Percentiles rank a stretch among this genome's conserved stretches.
phyloP scores from a whole-genome alignment of 2,329 filamentous ascomycete genomes.

The Clonostachys byssicola region DNA sequence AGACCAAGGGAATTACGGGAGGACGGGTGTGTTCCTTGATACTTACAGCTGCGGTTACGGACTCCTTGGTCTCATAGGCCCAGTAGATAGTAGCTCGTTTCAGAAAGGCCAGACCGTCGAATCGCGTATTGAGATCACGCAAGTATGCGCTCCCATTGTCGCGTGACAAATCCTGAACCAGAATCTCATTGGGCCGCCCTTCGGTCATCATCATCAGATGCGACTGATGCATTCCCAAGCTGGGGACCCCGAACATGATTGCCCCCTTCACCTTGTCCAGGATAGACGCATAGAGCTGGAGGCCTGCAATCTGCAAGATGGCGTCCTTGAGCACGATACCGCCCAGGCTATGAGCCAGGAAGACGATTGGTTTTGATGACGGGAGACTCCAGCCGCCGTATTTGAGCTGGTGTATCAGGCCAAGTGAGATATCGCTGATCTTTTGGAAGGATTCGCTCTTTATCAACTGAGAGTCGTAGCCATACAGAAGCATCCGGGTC shows the following conservation, averaged over 20 bases:
- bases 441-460: neutral
- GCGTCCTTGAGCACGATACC: neutral
- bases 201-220: neutral
- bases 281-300: neutral
- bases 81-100: neutral
- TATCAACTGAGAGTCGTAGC: neutral
- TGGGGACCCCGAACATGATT: neutral
- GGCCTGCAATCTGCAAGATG: neutral
- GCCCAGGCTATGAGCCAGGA: neutral
- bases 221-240: neutral
- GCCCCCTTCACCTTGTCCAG: neutral
- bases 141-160: too few relatives aligned
- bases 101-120: too few relatives aligned
- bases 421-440: neutral
- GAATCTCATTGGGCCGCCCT: neutral
- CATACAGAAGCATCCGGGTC: neutral
- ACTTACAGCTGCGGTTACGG: neutral
- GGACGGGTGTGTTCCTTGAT: too few relatives aligned
- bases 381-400: neutral
- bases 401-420: neutral
- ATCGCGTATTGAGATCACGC: too few relatives aligned
- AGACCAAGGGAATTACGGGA: too few relatives aligned
- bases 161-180: neutral
- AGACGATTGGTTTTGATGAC: neutral
- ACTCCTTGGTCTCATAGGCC: neutral